Base-by-base conservation (phyloP, 1,139 yeast species). In the Debaryomyces sp. region DNA sequence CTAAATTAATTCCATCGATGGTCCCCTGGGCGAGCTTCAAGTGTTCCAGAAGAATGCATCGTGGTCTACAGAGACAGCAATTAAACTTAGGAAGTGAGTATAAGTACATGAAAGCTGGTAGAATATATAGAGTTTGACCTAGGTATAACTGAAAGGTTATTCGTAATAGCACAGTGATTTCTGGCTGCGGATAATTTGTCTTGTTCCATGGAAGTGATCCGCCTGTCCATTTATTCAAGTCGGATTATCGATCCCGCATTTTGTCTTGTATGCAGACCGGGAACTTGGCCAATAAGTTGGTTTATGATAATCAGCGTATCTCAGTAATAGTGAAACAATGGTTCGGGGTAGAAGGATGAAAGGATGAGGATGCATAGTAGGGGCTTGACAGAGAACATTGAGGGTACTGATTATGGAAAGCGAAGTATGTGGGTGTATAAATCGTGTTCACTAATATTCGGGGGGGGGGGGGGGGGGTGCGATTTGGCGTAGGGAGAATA, bases 231-330 rank as follows among this genome's bases (percentile, higher is more conserved):
- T 30, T 27, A 22, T 30, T 21, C 17, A 6, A 24, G 29, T 35
- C 43, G 43, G 43, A 30, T 29, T 30, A 41, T 27, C 36, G 35
- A 41, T 29, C 30, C 43, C 43, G 43, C 35, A 26, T 24, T 9
- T 33, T 3, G n/a, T 2, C 1, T 18, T 21, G 21, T 30, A 8
- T 41, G 27, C 43, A 41, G 29, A 12, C 3, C 23, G 12, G 7
- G 2, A 1, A 13, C 6, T 26, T 13, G 22, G 21, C 43, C 43
- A 41, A 41, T 41, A 18, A 30, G 21, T 30, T 12, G 21, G 18
- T 22, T 13, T 8, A 32, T 22, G 37, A 40, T 41, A 29, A 41
- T 41, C 43, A 41, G 41, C 30, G 41, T 24, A 9, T 35, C 8
- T 35, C 41, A 12, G 9, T 41, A 10, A 12, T 30, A 17, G 10